Percentiles rank a stretch among this genome's conserved stretches.
Evolutionary conservation across 495 filamentous ascomycete species (phyloP).

Genomic region (Aspergillus carlsbadensis): DNA sequence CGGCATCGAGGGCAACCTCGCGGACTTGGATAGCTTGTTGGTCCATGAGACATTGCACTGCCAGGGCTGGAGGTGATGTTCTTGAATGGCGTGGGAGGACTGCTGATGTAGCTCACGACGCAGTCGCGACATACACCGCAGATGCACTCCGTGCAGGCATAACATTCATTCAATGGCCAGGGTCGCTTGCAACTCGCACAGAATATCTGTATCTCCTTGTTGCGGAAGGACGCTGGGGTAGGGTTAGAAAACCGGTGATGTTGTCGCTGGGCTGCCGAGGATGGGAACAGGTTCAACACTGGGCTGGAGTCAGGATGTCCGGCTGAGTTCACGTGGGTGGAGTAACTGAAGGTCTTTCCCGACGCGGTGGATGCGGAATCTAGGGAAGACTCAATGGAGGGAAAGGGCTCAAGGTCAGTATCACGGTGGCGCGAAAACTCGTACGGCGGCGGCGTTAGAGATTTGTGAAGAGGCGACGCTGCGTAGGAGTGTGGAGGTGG

Average conservation of each 20-base stretch:
- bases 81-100: conserved; percentile 38
- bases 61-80: conserved; percentile 42
- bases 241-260: conserved; percentile 51
- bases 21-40: conserved; percentile 41
- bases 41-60: conserved; percentile 36
- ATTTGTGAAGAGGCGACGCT: conserved; percentile 82
- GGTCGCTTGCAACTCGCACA: conserved; percentile 78
- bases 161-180: conserved; percentile 73
- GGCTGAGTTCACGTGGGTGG: conserved; percentile 41
- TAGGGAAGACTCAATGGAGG: conserved; percentile 74
- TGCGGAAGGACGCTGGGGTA: conserved; percentile 42
- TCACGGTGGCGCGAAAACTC: conserved; percentile 54
- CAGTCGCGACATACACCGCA: conserved; percentile 86
- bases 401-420: conserved; percentile 72
- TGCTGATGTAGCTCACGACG: conserved; percentile 70
- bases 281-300: conserved; percentile 38
- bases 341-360: conserved; percentile 66
- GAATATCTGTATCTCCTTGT: conserved; percentile 74
- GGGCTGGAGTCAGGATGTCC: conserved; percentile 53
- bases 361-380: conserved; percentile 53
- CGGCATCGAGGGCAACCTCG: conserved; percentile 53
- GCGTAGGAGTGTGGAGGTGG: conserved; percentile 74
- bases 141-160: conserved; percentile 92
- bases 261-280: conserved; percentile 41
- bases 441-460: conserved; percentile 76